A percentile compares a stretch with the other conserved stretches of the same genome.
Evolutionary conservation across 2,329 filamentous ascomycete species (phyloP).

Genomic region (Alternaria angustiovoidea): DNA sequence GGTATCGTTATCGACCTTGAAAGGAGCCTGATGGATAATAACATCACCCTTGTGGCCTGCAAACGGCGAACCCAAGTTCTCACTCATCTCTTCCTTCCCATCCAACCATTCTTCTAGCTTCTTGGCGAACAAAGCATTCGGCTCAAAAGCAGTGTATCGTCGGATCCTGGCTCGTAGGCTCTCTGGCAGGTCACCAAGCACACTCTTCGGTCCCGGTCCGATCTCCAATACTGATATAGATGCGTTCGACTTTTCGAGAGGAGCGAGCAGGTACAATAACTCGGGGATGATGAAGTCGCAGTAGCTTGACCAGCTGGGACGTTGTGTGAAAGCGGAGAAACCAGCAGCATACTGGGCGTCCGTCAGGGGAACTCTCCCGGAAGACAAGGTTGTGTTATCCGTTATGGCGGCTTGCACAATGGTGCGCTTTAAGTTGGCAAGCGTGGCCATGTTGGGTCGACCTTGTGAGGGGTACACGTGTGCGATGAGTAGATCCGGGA

Average conservation of each 20-base stretch:
- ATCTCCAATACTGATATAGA: conserved; percentile 66
- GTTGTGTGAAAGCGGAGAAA: conserved; percentile 55
- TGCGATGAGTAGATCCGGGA: not conserved
- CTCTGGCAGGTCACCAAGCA: conserved; percentile 61
- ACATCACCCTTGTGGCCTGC: conserved; percentile 53
- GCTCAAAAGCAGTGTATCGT: conserved; percentile 64
- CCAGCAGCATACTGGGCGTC: conserved; percentile 34
- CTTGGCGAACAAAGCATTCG: conserved; percentile 58
- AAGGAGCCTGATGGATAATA: conserved; percentile 53
- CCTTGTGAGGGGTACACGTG: not conserved
- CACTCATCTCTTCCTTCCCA: not conserved
- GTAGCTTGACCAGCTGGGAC: conserved; percentile 53
- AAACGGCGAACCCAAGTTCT: conserved; percentile 46
- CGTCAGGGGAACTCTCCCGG: not conserved
- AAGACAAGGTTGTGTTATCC: no score
- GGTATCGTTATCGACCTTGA: conserved; percentile 32
- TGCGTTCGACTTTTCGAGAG: conserved; percentile 53
- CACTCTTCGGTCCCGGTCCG: conserved; percentile 64
- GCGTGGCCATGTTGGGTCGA: not conserved
- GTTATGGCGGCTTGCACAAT: not conserved
- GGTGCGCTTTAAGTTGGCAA: not conserved
- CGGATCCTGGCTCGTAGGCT: conserved; percentile 55
- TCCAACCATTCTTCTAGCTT: conserved; percentile 56
- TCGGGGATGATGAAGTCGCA: conserved; percentile 51
- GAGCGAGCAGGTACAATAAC: conserved; percentile 53